Conservation (phyloP, 2,329 filamentous ascomycete genomes). For the Colletotrichum sublineola region DNA sequence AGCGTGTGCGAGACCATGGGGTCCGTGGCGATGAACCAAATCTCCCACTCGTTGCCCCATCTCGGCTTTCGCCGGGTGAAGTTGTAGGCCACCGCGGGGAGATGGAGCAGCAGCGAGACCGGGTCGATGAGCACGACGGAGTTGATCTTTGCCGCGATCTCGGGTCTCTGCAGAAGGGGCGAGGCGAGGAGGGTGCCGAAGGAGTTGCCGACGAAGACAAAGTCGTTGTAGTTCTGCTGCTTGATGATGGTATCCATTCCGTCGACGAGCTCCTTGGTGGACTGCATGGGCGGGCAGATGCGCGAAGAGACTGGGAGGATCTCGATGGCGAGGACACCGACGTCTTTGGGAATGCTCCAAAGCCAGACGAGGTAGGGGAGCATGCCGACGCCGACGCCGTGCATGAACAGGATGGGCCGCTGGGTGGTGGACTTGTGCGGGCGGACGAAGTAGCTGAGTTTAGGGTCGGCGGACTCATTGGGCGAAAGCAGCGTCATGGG, state of each 20-base stretch:
- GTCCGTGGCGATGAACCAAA: constrained; percentile 80
- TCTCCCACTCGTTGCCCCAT: constrained; percentile 75
- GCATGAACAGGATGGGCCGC: constrained; percentile 75
- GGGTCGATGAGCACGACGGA: constrained; percentile 69
- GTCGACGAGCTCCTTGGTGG: constrained; percentile 41
- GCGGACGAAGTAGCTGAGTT: constrained; percentile 75
- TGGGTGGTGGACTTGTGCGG: constrained; percentile 70
- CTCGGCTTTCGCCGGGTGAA: constrained; percentile 69
- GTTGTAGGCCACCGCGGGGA: constrained; percentile 79
- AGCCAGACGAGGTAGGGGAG: constrained; percentile 73
- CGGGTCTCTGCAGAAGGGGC: constrained; percentile 56
- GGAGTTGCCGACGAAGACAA: constrained; percentile 73
- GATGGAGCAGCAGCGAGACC: constrained; percentile 76
- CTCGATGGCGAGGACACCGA: constrained; percentile 75
- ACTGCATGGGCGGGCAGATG: constrained; percentile 61
- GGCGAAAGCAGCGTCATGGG: constrained; percentile 62
- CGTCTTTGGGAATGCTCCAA: constrained; percentile 58
- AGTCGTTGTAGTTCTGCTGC: constrained; percentile 67
- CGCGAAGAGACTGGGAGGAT: constrained; percentile 75
- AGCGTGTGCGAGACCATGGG: constrained; percentile 75
- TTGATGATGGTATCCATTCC: constrained; percentile 63
- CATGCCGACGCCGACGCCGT: constrained; percentile 78
- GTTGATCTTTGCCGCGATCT: constrained; percentile 59
- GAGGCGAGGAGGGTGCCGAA: constrained; percentile 74
- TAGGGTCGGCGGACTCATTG: constrained; percentile 61